Base-by-base conservation (phyloP, 805 yeast species). In the Candida odintsovae region DNA sequence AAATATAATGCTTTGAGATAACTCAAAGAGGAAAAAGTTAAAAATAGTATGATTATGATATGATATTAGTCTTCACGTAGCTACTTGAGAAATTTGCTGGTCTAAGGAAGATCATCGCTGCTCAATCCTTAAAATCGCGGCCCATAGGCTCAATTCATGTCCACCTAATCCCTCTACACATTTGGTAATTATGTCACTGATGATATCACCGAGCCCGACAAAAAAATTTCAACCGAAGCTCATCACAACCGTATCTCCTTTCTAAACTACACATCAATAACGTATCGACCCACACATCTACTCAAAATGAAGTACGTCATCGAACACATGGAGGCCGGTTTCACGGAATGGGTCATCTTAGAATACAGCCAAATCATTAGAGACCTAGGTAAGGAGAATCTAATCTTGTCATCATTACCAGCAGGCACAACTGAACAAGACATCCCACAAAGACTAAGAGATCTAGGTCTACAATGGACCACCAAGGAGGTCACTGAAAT, bases 321-420 rank as follows among this genome's bases (percentile, higher is more conserved):
- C 44, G 99, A 92, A 66, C 99, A 92, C 63, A 92, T 92, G 97
- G 99, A 92, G 66, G 86, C 81, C 50, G 98, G 96, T 1, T 89
- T 92, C 75, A 88, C 96, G 53, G 94, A 86, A 54, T 92, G 99
- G 99, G 98, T 92, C 38, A 76, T 78, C 25, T 72, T 94, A 6
- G 99, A 92, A 59, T 92, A 92, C 66, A 67, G 79, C 23, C 88
- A 86, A 57, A 90, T 92, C 49, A 78, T 90, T 41, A 72, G 78
- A 45, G 97, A 92, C 50, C 82, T 92, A 7, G 97, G 97, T 2
- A 68, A 71, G 18, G 83, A 79, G 23, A 88, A 90, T 61, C 71
- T 92, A 39, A 69, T 84, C 36, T 70, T 90, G 52, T 79, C 95
- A 0, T 90, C 97, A 1, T 70, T 90, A 26, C 92, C 95, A 4